A percentile compares a stretch with the other conserved stretches of the same genome.
Evolutionary conservation across 2,329 filamentous ascomycete genomes (phyloP).

Genomic region (Fusarium redolens): DNA sequence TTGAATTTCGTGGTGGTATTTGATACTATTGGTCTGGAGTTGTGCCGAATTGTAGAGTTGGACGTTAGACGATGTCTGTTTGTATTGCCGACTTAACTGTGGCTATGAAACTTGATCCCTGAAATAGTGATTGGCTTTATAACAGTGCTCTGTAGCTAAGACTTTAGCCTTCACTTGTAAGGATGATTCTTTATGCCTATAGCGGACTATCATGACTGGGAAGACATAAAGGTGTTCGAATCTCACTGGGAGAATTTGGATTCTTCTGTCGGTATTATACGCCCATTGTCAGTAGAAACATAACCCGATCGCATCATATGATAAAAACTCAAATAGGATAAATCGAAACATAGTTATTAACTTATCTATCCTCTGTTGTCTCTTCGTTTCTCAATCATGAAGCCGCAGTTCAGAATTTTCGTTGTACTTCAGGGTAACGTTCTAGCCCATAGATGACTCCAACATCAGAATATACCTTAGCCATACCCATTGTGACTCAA

Average conservation of each 20-base stretch:
- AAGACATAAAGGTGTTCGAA: neutral
- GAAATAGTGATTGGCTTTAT: neutral
- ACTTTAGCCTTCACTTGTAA: too few species aligned
- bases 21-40: fast-evolving
- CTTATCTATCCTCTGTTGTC: neutral
- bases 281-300: too few species aligned
- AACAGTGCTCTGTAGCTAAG: neutral
- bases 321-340: neutral
- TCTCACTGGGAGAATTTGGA: too few species aligned
- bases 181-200: too few species aligned
- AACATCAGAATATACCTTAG: neutral
- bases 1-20: fast-evolving
- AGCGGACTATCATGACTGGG: neutral
- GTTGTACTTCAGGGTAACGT: neutral
- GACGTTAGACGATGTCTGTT: neutral
- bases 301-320: neutral
- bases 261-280: neutral
- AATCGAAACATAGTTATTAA: neutral
- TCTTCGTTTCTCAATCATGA: neutral
- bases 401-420: neutral
- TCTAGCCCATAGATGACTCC: neutral
- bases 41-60: neutral
- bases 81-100: neutral
- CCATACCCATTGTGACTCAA: neutral
- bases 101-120: neutral